A percentile compares a stretch with the other conserved stretches of the same genome.
Evolutionary conservation across 352 stramenopile species (phyloP).

Genomic region (Phytopythium kandeliae): DNA sequence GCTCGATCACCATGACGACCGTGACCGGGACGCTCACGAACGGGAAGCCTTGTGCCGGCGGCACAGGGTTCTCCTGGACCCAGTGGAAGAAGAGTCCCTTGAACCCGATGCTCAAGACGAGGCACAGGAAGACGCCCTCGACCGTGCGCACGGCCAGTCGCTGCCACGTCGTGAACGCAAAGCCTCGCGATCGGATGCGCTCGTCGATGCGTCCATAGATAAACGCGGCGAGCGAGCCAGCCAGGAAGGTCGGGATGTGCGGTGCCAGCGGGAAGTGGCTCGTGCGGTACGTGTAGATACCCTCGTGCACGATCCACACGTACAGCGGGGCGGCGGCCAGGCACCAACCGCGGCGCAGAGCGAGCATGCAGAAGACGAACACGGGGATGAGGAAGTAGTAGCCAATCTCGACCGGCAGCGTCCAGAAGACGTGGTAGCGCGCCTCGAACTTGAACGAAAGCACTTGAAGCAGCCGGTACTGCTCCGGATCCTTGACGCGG

Average conservation of each 20-base stretch:
- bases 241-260: constrained; percentile 30
- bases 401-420: constrained; percentile 35
- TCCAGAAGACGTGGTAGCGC: constrained; percentile 45
- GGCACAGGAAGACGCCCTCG: constrained; percentile 11
- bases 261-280: constrained; percentile 20
- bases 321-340: constrained; percentile 12
- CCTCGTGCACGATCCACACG: constrained; percentile 16
- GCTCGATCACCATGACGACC: constrained; percentile 26
- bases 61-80: constrained; percentile 18
- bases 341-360: constrained; percentile 18
- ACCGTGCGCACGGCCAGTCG: constrained; percentile 11
- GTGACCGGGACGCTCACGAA: constrained; percentile 24
- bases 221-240: constrained; percentile 26
- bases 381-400: constrained; percentile 39
- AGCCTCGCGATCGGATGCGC: constrained; percentile 11
- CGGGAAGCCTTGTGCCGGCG: constrained; percentile 10
- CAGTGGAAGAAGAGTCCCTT: constrained; percentile 28
- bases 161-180: constrained; percentile 16
- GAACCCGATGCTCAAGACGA: constrained; percentile 24
- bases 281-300: constrained; percentile 11
- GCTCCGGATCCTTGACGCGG: constrained; percentile 7
- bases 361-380: constrained; percentile 18
- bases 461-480: constrained; percentile 29
- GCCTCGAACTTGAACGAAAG: constrained; percentile 26
- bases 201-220: constrained; percentile 19